These are phyloP conservation scores for Wickerhamiella lipophila DNA, from an alignment of 805 yeast species.

Conservation along the genomic window DNA sequence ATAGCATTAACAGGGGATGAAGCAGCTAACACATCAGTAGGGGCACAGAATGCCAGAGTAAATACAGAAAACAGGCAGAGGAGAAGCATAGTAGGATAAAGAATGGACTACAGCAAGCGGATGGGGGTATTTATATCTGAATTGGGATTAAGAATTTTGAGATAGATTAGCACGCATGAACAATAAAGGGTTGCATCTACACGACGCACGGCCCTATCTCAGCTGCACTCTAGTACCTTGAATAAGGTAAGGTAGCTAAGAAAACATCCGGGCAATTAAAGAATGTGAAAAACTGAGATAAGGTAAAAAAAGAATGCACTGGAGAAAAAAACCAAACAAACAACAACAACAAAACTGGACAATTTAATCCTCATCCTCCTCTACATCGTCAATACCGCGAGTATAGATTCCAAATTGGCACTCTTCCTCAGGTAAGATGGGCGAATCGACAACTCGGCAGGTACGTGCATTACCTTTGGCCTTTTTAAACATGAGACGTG, in stretches of 20 bases:
- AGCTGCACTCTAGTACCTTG: not conserved
- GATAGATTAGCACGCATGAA: not conserved
- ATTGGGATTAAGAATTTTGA: not conserved
- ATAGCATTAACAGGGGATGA: not conserved
- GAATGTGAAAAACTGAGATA: too few relatives aligned
- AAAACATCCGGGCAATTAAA: too few relatives aligned
- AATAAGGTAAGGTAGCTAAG: not conserved
- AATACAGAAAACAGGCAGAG: not conserved
- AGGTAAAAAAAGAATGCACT: not conserved
- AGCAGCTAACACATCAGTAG: not conserved
- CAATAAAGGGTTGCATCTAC: not conserved
- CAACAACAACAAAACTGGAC: too few relatives aligned
- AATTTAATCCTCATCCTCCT: too few relatives aligned
- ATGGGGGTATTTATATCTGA: not conserved
- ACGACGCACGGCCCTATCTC: not conserved
- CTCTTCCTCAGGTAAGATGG: constrained; percentile 91
- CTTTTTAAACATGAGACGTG: constrained; percentile 78
- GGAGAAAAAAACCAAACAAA: not conserved
- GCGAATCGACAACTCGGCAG: constrained; percentile 91
- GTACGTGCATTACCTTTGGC: constrained; percentile 87
- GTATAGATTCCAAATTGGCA: constrained; percentile 91
- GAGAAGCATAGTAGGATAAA: not conserved
- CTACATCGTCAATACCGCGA: constrained; percentile 96
- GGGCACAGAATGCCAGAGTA: not conserved
- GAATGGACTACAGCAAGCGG: too few relatives aligned